Evolutionary conservation across 768 basidiomycete genomes (phyloP).

Genomic region (Kwoniella dendrophila): DNA sequence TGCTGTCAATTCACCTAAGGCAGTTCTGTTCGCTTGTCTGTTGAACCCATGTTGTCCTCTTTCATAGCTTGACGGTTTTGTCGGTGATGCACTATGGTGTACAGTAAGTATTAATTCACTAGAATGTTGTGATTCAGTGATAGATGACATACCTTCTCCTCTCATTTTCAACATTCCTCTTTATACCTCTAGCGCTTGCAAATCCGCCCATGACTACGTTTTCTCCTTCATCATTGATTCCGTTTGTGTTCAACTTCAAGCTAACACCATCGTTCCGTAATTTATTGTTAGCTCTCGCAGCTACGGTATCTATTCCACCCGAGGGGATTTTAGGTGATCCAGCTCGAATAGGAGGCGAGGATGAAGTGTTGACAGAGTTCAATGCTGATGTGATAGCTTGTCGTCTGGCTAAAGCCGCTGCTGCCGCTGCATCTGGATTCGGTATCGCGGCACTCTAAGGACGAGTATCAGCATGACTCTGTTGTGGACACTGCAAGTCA

Average conservation of each 20-base stretch:
- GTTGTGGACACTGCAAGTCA: too few relatives aligned
- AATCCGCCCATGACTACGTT: conserved; percentile 23
- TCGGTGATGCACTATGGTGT: conserved; percentile 29
- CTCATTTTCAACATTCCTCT: conserved; percentile 26
- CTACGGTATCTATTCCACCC: conserved; percentile 40
- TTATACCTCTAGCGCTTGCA: conserved; percentile 42
- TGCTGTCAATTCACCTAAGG: conserved; percentile 35
- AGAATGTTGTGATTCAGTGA: neutral
- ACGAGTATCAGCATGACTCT: neutral
- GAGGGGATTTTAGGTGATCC: conserved; percentile 45
- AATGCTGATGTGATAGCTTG: conserved; percentile 19
- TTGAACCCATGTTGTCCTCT: neutral
- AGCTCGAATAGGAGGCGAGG: conserved; percentile 21
- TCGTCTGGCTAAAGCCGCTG: conserved; percentile 22
- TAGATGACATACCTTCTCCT: conserved; percentile 6
- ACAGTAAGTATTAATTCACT: neutral
- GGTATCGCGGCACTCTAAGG: neutral
- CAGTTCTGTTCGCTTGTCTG: conserved; percentile 19
- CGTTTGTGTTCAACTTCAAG: conserved; percentile 30
- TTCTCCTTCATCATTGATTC: conserved; percentile 2
- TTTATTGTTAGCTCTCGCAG: conserved; percentile 26
- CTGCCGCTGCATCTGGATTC: neutral
- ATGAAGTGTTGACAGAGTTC: neutral
- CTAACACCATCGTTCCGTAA: conserved; percentile 17
- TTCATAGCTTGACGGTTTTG: conserved; percentile 15